These are phyloP conservation scores for Pseudopyricularia cyperi DNA, from an alignment of 2,329 filamentous ascomycete genomes.

Conservation along the genomic window DNA sequence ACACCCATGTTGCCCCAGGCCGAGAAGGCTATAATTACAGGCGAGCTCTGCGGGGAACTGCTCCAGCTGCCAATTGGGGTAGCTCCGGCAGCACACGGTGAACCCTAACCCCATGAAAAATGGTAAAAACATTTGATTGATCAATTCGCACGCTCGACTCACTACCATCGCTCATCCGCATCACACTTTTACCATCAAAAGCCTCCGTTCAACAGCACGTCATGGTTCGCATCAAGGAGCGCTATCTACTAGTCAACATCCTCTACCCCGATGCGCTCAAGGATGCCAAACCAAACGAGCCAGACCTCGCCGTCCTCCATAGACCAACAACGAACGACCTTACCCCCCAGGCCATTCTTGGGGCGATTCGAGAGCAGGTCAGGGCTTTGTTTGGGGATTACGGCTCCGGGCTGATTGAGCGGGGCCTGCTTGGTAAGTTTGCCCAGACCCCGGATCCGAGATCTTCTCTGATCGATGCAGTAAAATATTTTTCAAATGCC, in stretches of 20 bases:
- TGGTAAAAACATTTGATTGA: too few relatives aligned
- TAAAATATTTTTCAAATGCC: constrained; percentile 86
- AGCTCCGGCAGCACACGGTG: too few relatives aligned
- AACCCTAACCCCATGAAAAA: too few relatives aligned
- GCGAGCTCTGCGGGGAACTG: too few relatives aligned
- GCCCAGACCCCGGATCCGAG: background rate
- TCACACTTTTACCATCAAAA: background rate
- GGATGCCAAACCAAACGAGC: constrained; percentile 16
- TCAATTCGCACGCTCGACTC: too few relatives aligned
- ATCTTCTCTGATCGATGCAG: constrained; percentile 24
- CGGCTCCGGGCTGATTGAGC: constrained; percentile 62
- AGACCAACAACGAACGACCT: constrained; percentile 65
- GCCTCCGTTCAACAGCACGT: background rate
- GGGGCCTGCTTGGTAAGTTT: constrained; percentile 51
- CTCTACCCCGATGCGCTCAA: constrained; percentile 57
- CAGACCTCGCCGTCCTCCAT: constrained; percentile 61
- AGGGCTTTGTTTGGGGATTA: constrained; percentile 75
- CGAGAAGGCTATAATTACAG: too few relatives aligned
- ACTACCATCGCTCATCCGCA: too few relatives aligned
- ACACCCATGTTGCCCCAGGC: too few relatives aligned
- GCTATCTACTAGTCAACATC: constrained; percentile 90
- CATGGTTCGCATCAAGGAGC: constrained; percentile 95
- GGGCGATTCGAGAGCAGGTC: constrained; percentile 58
- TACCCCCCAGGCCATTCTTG: constrained; percentile 50
- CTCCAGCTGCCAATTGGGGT: too few relatives aligned